A percentile compares a stretch with the other conserved stretches of the same genome.
phyloP scores from a whole-genome alignment of 495 filamentous ascomycete species.

The Penicillium simplicissimum region DNA sequence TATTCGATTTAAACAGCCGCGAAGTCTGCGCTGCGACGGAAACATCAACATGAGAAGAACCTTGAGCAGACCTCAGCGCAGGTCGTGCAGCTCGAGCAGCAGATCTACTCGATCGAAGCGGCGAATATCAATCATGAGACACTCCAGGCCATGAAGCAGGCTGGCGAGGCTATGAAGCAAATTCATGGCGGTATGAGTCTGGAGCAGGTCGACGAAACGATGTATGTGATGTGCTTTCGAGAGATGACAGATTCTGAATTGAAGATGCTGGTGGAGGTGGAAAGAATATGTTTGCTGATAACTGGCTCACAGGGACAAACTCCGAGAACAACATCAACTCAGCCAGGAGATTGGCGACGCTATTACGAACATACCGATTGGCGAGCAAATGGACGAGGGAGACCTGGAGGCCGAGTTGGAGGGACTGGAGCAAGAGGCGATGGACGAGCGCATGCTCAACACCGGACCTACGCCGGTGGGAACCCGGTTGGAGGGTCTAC shows the following conservation, averaged over 20 bases:
- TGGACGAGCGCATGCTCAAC: conserved; percentile 92
- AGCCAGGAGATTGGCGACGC: conserved; percentile 88
- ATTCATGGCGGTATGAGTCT: conserved; percentile 90
- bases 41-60: conserved; percentile 89
- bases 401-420: conserved; percentile 82
- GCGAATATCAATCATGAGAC: conserved; percentile 99
- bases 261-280: neutral
- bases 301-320: conserved; percentile 68
- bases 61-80: conserved; percentile 87
- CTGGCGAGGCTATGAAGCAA: conserved; percentile 81
- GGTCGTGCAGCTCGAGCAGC: conserved; percentile 87
- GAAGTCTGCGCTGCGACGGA: conserved; percentile 87
- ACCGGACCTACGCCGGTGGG: conserved; percentile 76
- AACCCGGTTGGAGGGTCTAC: conserved; percentile 71
- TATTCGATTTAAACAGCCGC: conserved; percentile 62
- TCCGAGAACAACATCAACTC: conserved; percentile 88
- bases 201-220: conserved; percentile 90
- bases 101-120: conserved; percentile 95
- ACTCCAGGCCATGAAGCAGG: conserved; percentile 88
- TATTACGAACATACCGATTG: conserved; percentile 70
- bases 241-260: neutral
- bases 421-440: conserved; percentile 76
- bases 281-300: conserved; percentile 1
- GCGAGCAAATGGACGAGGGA: conserved; percentile 76
- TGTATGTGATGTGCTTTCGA: conserved; percentile 61